Evolutionary conservation across 345 rosid genomes (phyloP), one percentile per base, ranked within the genome.

Genomic region (Raphanus raphanistrum): DNA sequence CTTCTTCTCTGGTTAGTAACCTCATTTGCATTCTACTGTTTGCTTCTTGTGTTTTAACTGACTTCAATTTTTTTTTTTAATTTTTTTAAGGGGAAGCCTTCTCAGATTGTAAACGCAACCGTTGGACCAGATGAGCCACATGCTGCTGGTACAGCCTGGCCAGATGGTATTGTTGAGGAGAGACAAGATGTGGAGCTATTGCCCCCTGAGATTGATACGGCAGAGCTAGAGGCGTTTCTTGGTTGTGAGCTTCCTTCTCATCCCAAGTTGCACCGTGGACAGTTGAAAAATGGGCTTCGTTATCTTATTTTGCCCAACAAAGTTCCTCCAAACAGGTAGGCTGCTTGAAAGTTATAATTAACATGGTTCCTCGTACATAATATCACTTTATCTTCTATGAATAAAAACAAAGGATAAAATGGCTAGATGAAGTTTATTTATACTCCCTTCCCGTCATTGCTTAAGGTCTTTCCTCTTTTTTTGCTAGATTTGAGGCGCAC

Each of bases 61-160:
- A 33, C 57, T 62, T 3, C 41, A 8, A 28, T 28, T 28, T 28
- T 28, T 28, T 28, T 28, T 28, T 21, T 21, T 21, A 21, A 21
- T 21, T 21, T 28, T 3, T 82, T 73, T 81, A 87, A 85, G 97
- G 81, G 71, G 48, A 89, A 76, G 77, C 84, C 15, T 74, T 72
- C 77, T 38, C 84, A 76, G 77, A 73, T 82, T 84, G 84, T 88
- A 0, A 55, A 77, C 80, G 96, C 99, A 36, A 89, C 97, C 29
- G 87, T 88, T 76, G 98, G 99, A 78, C 98, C 99, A 31, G 94
- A 91, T 77, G 99, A 93, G 86, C 98, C 99, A 13, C 98, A 93
- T 86, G 99, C 98, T 9, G 84, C 97, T 36, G 87, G 92, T 76
- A 88, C 91, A 57, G 81, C 96, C 76, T 92, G 92, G 84, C 98